Conservation (phyloP, 2,329 filamentous ascomycete species). For the Monosporascus sp. region DNA sequence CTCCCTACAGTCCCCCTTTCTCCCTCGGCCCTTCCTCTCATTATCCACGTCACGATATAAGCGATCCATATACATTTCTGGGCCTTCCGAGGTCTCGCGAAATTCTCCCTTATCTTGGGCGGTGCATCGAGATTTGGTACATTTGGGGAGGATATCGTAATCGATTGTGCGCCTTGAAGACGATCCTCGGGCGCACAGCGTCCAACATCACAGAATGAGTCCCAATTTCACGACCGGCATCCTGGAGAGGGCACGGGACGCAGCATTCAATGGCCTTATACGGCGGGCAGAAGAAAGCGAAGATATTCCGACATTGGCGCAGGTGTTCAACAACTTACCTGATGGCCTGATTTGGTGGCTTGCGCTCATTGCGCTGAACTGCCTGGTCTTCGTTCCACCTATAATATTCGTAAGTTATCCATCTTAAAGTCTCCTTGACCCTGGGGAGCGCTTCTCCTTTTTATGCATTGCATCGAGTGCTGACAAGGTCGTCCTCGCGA, state of each 20-base stretch:
- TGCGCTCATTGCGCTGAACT: neutral
- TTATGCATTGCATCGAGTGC: neutral
- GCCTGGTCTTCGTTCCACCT: neutral
- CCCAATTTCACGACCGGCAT: neutral
- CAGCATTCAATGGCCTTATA: neutral
- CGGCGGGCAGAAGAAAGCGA: neutral
- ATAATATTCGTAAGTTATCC: neutral
- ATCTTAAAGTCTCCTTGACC: too few species aligned
- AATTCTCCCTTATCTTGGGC: too few species aligned
- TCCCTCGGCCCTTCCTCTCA: too few species aligned
- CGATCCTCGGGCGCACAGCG: too few species aligned
- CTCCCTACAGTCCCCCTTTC: too few species aligned
- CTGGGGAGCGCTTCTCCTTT: too few species aligned
- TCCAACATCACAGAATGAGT: neutral
- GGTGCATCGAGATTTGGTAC: too few species aligned
- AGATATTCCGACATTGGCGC: neutral
- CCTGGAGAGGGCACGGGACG: neutral
- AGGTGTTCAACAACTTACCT: neutral
- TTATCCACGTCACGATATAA: too few species aligned
- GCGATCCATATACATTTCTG: too few species aligned
- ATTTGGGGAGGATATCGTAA: too few species aligned
- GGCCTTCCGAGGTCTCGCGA: too few species aligned
- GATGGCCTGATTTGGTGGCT: slow-evolving; percentile 1
- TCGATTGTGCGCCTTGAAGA: too few species aligned
- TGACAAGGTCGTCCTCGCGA: neutral